Base-by-base conservation (phyloP, 2,329 filamentous ascomycete species). In the Microascus cirrosus region DNA sequence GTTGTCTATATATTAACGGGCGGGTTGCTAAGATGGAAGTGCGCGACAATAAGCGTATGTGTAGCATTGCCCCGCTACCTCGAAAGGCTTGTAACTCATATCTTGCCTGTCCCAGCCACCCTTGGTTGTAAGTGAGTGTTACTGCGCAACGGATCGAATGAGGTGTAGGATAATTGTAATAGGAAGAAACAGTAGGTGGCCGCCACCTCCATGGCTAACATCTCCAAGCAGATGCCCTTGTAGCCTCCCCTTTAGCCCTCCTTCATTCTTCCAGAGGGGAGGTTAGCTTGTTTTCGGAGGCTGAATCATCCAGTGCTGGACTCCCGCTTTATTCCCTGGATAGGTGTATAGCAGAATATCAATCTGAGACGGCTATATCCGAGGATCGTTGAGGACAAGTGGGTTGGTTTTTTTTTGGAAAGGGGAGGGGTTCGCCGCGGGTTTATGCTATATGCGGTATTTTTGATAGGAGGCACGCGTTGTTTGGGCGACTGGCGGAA, bases 1-100 rank as follows among this genome's bases (percentile, higher is more conserved):
- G 4, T 65, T 86, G 81, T 85, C 85, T 89, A 65, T 87, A 82
- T 62, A 87, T 85, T 4, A 80, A 82, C 74, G 24, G 69, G 65
- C 50, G 70, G 65, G 4, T 32, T 8, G 4, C 28, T 8, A 32
- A 32, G 4, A 32, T 4, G 28, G 28, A 4, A 8, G 8, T 8
- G 28, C 4, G 4, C 28, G 28, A 8, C 28, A 8, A 32, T 32
- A 8, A 32, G 28, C 4, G 28, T 32, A 4, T 8, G 8, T 32
- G 28, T 8, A 32, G 8, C 28, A 32, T 32, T 8, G 8, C 28
- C 28, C 28, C 28, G 28, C 4, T 8, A 4, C 4, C 28, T 32
- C 4, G 28, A 32, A 32, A 32, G 28, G 8, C 28, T 32, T 32
- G 28, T 32, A 8, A 8, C 28, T 32, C 28, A 32, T 32, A 32